phyloP scores from a whole-genome alignment of 2,329 filamentous ascomycete genomes.

The Aspergillus terreus region DNA sequence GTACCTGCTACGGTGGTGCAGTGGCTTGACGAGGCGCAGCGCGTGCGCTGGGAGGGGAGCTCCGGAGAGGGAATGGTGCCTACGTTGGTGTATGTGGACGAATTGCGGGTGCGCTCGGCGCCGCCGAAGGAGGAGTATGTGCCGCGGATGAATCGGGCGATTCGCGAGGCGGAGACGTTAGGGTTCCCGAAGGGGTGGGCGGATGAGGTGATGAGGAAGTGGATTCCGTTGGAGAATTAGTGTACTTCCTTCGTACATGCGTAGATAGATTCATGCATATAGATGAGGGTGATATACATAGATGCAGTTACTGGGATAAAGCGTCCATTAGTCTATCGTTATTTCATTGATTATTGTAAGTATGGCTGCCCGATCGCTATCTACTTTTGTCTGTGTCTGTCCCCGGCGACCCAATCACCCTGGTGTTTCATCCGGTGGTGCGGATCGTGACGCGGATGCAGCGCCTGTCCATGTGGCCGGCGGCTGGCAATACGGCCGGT shows the following conservation, averaged over 20 bases:
- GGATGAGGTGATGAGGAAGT: constrained; percentile 36
- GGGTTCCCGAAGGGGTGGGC: constrained; percentile 35
- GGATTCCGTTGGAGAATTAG: constrained; percentile 25
- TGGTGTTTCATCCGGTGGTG: constrained; percentile 2
- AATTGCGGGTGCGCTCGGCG: constrained; percentile 30
- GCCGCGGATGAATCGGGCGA: constrained; percentile 41
- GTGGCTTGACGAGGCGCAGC: constrained; percentile 27
- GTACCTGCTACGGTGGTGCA: constrained; percentile 23
- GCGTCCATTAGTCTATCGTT: not conserved
- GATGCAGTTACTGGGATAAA: not conserved
- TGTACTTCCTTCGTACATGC: not conserved
- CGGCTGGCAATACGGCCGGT: not conserved
- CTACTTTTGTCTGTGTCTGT: no score
- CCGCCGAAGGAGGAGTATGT: constrained; percentile 38
- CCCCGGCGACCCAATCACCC: not conserved
- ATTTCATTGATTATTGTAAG: not conserved
- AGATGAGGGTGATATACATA: not conserved
- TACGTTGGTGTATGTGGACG: constrained; percentile 42
- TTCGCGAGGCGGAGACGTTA: constrained; percentile 33
- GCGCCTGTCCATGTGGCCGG: not conserved
- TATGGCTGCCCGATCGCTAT: not conserved
- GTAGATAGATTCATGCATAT: not conserved
- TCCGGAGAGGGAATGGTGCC: constrained; percentile 10
- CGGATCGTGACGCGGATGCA: not conserved
- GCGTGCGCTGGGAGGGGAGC: constrained; percentile 5